Evolutionary conservation across 768 basidiomycete species (phyloP), one percentile per base, ranked within the genome.

Genomic region (Pleurotus cornucopiae): DNA sequence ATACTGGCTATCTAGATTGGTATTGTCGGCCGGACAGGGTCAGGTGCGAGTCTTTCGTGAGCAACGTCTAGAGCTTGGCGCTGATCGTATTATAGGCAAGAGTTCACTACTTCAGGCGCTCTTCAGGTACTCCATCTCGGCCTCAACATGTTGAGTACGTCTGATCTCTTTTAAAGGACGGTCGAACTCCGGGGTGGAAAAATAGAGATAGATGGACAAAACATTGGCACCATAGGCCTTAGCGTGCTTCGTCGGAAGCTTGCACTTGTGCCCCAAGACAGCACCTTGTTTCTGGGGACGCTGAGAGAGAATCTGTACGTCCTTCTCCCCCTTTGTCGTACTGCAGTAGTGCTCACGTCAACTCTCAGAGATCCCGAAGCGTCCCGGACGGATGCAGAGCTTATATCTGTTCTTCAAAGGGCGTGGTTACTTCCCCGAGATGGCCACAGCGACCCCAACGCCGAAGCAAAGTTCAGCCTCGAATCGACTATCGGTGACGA

Each of bases 231-330:
- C 12, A 71, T 89, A 21, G 85, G 84, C 0, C 71, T 89, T 6
- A 77, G 81, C 56, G 74, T 64, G 13, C 71, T 87, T 1, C 75
- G 85, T 4, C 67, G 69, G 20, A 72, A 78, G 14, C 66, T 89
- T 2, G 82, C 86, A 3, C 76, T 89, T 40, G 86, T 91, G 11
- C 89, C 88, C 0, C 89, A 88, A 67, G 83, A 86, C 45, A 73
- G 71, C 14, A 75, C 78, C 14, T 64, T 85, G n/a, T 86, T 83
- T 65, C 59, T 76, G 12, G 79, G 79, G 0, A 78, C 77, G 0
- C 58, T 80, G 38, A 66, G 81, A 59, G 68, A 82, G 58, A 77
- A 78, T 66, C 57, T 81, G 79, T 72, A 25, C 74, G 74, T 9
- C 74, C 76, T 4, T 83, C 3, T 84, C 80, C 11, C 63, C 61